Conservation (phyloP, 2,329 filamentous ascomycete genomes). For the Coccinonectria pachysandricola region DNA sequence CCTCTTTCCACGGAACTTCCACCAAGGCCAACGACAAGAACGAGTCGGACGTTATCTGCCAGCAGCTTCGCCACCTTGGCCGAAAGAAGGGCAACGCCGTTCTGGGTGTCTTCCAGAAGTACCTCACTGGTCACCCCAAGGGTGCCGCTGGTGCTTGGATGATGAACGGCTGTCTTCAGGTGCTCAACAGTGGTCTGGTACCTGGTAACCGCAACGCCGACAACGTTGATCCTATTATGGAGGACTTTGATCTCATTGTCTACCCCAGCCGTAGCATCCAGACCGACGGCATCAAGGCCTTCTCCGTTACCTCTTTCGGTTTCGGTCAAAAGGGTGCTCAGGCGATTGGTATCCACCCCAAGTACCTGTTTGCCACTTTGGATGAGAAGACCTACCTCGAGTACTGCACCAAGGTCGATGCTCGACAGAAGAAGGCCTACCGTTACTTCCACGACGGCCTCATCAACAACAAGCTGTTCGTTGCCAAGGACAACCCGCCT, state of each 20-base stretch:
- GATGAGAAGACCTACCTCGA: slow-evolving; percentile 71
- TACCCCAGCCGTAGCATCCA: slow-evolving; percentile 93
- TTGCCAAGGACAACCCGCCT: slow-evolving; percentile 83
- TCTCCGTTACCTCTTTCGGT: slow-evolving; percentile 97
- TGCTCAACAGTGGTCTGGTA: slow-evolving; percentile 86
- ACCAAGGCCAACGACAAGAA: slow-evolving; percentile 99
- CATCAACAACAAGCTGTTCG: slow-evolving; percentile 96
- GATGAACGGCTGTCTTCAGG: slow-evolving; percentile 96
- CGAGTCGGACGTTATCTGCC: slow-evolving; percentile 92
- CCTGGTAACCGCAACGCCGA: slow-evolving; percentile 97
- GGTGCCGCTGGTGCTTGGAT: slow-evolving; percentile 99
- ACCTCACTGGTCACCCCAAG: slow-evolving; percentile 96
- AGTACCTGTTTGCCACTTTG: slow-evolving; percentile 90
- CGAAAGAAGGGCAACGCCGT: slow-evolving; percentile 94
- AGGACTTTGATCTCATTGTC: slow-evolving; percentile 95
- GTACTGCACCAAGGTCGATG: slow-evolving; percentile 82
- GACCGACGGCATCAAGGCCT: slow-evolving; percentile 96
- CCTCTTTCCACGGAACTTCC: slow-evolving; percentile 97
- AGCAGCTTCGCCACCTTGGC: slow-evolving; percentile 90
- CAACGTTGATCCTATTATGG: slow-evolving; percentile 92
- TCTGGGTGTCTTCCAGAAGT: slow-evolving; percentile 98
- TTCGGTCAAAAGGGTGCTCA: slow-evolving; percentile 99
- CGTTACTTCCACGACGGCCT: slow-evolving; percentile 97
- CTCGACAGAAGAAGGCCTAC: slow-evolving; percentile 97
- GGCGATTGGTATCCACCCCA: slow-evolving; percentile 92